Evolutionary conservation across 768 basidiomycete genomes (phyloP).

Genomic region (Lactarius pseudohatsudake): DNA sequence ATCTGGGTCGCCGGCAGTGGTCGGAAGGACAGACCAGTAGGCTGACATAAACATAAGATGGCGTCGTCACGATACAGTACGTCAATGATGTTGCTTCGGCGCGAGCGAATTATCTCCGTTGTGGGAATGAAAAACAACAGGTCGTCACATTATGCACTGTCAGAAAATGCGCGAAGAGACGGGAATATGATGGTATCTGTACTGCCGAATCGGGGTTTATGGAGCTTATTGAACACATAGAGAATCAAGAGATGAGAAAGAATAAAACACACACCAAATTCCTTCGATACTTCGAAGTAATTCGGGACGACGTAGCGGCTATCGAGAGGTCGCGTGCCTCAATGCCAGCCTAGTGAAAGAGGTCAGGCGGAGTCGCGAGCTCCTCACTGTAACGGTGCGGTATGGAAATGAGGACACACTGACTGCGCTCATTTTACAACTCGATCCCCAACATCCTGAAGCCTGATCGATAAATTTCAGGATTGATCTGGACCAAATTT

Average conservation of each 20-base stretch:
- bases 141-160: not conserved
- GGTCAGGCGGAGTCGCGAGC: not conserved
- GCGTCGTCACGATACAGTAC: not conserved
- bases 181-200: not conserved
- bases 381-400: too few relatives aligned
- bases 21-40: not conserved
- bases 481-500: not conserved
- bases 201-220: not conserved
- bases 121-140: not conserved
- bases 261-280: not conserved
- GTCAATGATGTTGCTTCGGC: not conserved
- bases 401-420: too few relatives aligned
- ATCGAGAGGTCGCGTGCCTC: not conserved
- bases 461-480: not conserved
- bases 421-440: not conserved
- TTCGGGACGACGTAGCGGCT: not conserved
- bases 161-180: not conserved
- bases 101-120: not conserved
- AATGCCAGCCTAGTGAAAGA: not conserved
- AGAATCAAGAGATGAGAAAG: not conserved
- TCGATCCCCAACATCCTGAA: not conserved
- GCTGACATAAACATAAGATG: not conserved
- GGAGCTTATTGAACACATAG: not conserved
- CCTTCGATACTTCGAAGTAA: not conserved
- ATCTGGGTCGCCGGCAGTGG: not conserved